Conservation (phyloP, 257 asterid genomes). For the Verbena officinalis region DNA sequence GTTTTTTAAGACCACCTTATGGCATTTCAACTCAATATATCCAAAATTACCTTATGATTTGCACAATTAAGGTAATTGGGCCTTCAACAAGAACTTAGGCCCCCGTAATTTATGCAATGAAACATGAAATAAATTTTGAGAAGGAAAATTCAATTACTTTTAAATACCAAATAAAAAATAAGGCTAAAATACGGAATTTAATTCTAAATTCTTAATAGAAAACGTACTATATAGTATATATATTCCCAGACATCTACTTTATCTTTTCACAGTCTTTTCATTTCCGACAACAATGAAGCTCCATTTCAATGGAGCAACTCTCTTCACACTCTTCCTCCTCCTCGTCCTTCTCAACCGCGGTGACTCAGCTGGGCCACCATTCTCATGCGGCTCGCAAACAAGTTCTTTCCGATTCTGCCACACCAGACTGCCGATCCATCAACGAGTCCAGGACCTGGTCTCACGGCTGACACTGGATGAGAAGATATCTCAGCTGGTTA, state of each 20-base stretch:
- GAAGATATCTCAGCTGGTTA: conserved; percentile 77
- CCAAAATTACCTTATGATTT: no score
- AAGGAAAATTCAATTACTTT: no score
- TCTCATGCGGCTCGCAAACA: conserved; percentile 59
- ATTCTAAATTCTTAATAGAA: no score
- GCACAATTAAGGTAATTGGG: no score
- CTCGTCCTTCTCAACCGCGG: conserved; percentile 16
- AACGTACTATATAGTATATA: no score
- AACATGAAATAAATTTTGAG: no score
- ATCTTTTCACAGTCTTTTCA: background rate
- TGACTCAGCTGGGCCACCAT: conserved; percentile 57
- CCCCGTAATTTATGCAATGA: no score
- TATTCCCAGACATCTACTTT: background rate
- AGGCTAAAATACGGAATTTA: no score
- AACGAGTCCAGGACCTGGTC: conserved; percentile 65
- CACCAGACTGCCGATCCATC: conserved; percentile 47
- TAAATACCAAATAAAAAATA: no score
- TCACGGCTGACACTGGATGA: conserved; percentile 81
- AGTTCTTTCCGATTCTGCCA: conserved; percentile 61
- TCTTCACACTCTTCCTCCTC: conserved; percentile 27
- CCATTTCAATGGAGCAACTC: conserved; percentile 28
- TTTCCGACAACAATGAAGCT: conserved; percentile 37
- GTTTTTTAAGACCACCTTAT: no score
- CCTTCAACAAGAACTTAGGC: no score
- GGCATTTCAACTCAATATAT: no score